phyloP scores from a whole-genome alignment of 768 basidiomycete genomes.

The Phylloporus sp. region DNA sequence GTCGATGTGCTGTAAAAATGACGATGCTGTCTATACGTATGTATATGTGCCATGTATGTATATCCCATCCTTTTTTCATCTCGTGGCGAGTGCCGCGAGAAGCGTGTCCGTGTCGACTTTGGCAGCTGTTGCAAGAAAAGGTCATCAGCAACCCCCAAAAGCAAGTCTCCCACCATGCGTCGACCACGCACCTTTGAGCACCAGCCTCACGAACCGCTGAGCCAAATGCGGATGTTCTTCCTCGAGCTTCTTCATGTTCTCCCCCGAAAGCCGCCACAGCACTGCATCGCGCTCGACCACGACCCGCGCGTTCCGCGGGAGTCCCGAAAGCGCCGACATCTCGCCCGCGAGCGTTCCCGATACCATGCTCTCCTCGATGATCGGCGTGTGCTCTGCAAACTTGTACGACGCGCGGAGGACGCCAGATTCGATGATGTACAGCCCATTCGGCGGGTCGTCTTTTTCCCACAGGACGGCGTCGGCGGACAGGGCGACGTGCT shows the following conservation, averaged over 20 bases:
- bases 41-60: background rate
- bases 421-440: constrained; percentile 88
- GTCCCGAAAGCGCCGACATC: constrained; percentile 73
- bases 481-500: constrained; percentile 50
- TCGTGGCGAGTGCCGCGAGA: constrained; percentile 49
- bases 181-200: constrained; percentile 60
- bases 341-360: constrained; percentile 92
- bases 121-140: constrained; percentile 42
- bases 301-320: constrained; percentile 80
- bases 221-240: constrained; percentile 62
- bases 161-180: background rate
- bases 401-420: constrained; percentile 78
- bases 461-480: constrained; percentile 70
- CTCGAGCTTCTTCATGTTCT: constrained; percentile 58
- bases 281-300: constrained; percentile 72
- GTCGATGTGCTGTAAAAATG: constrained; percentile 1
- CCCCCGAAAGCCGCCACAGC: constrained; percentile 73
- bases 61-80: constrained; percentile 16
- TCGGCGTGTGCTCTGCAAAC: constrained; percentile 62
- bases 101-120: constrained; percentile 62
- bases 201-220: constrained; percentile 57
- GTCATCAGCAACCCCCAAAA: background rate
- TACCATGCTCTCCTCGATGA: constrained; percentile 88
- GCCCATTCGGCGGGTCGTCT: constrained; percentile 70
- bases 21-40: constrained; percentile 5